phyloP scores from a whole-genome alignment of 176 grass and related monocot species.

The Hordeum vulgare region DNA sequence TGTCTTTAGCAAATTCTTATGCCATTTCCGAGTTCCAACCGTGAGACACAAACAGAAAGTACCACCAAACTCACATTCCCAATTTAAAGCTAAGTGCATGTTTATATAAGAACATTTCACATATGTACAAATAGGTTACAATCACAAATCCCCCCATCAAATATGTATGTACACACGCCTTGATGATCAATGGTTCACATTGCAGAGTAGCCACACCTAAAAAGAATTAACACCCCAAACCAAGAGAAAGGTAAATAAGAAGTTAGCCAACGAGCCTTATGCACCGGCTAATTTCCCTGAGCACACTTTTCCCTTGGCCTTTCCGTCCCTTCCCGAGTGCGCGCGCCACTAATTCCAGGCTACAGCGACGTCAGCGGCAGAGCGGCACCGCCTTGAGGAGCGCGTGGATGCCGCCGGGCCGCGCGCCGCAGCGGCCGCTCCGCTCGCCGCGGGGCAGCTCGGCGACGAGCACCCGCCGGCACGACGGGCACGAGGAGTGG shows the following conservation, averaged over 20 bases:
- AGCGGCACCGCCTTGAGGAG: slow-evolving; percentile 20
- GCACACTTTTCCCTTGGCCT: neutral
- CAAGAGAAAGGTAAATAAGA: neutral
- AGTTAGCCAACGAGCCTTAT: slow-evolving; percentile 6
- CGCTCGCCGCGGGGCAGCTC: slow-evolving; percentile 25
- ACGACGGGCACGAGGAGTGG: slow-evolving; percentile 72
- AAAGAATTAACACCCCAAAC: neutral
- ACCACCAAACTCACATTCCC: neutral
- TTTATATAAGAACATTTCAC: slow-evolving; percentile 2
- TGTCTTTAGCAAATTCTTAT: too few species aligned
- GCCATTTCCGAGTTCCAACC: neutral
- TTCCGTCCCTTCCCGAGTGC: neutral
- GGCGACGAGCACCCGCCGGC: slow-evolving; percentile 46
- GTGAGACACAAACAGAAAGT: neutral
- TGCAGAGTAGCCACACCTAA: slow-evolving; percentile 24
- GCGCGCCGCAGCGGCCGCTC: slow-evolving; percentile 35
- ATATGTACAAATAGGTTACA: slow-evolving; percentile 36
- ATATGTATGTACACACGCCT: slow-evolving; percentile 2
- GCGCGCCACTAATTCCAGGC: slow-evolving; percentile 18
- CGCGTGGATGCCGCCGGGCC: slow-evolving; percentile 16
- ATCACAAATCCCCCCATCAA: neutral
- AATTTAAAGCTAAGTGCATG: neutral
- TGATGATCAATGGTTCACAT: neutral
- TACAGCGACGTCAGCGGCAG: slow-evolving; percentile 14
- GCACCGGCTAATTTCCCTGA: neutral